A percentile compares a stretch with the other conserved stretches of the same genome.
phyloP scores from a whole-genome alignment of 352 stramenopile species.

The Phytophthora podocarpi region DNA sequence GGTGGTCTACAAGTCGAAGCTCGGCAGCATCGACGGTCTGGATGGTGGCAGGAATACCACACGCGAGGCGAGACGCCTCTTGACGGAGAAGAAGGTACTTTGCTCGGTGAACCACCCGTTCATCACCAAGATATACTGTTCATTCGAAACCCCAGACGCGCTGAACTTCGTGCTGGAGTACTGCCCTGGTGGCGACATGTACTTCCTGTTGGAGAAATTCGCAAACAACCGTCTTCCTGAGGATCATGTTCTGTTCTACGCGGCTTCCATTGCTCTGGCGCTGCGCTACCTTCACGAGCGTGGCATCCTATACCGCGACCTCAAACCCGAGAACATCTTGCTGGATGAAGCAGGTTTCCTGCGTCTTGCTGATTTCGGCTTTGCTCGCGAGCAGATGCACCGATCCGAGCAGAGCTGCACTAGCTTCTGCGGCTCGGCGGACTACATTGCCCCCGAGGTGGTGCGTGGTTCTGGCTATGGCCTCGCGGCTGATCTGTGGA shows the following conservation, averaged over 20 bases:
- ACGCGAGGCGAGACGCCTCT: constrained; percentile 71
- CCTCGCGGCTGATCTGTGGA: constrained; percentile 82
- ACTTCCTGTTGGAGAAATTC: constrained; percentile 92
- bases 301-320: constrained; percentile 88
- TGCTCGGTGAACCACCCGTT: constrained; percentile 96
- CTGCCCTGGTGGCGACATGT: constrained; percentile 96
- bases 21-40: constrained; percentile 36
- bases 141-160: constrained; percentile 91
- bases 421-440: constrained; percentile 83
- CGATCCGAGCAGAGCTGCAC: constrained; percentile 67
- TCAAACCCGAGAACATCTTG: constrained; percentile 93
- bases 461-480: constrained; percentile 77
- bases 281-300: constrained; percentile 88
- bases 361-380: constrained; percentile 84
- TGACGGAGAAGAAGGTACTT: constrained; percentile 98
- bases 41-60: constrained; percentile 34
- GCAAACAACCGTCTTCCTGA: constrained; percentile 94
- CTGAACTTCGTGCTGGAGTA: constrained; percentile 99
- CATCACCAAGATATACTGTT: constrained; percentile 96
- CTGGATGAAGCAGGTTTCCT: constrained; percentile 91
- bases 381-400: constrained; percentile 61
- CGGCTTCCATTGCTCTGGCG: constrained; percentile 95
- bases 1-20: constrained; percentile 77
- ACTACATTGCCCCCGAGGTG: constrained; percentile 89
- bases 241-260: constrained; percentile 95